Evolutionary conservation across 2,329 filamentous ascomycete species (phyloP), one percentile per base, ranked within the genome.

Genomic region (Ophiostoma tasmaniense): DNA sequence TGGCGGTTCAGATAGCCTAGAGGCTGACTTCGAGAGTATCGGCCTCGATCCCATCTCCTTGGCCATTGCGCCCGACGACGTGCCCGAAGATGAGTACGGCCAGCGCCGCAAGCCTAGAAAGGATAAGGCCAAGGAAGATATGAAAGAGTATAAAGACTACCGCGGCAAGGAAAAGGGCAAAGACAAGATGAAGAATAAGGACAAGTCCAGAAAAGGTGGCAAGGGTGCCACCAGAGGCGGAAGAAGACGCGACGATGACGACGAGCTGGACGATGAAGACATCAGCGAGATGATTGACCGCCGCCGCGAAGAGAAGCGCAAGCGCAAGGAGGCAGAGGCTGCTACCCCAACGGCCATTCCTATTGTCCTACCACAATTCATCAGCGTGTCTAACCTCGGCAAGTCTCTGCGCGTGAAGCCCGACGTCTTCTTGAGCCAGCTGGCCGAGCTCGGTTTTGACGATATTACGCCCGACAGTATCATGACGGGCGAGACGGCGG

Each of bases 361-460:
- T 0, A 90, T 99, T 64, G 86, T 89, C 67, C 81, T 99, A 28
- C 96, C 96, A 0, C 92, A 97, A 75, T 96, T 92, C 74, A 96
- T 99, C 78, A 95, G 87, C 74, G 89, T 97, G n/a, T 84, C 87
- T 11, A 92, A 93, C 73, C 80, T 99, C 55, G 92, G 93, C 3
- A 83, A 87, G 71, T 86, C 90, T 3, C 81, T 98, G 28, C 89
- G 88, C 71, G 83, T 96, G 37, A 87, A 87, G 55, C 82, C 87
- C 0, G 84, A 90, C 17, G 80, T 87, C 2, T 97, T 99, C 74
- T 80, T 96, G 14, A 74, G 76, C 20, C 92, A 93, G 75, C 83
- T 99, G 78, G 86, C 88, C 75, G 87, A 95, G 67, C 87, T 98
- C 75, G 96, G 95, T 0, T 99, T 97, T 73, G 92, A 97, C 74